These are phyloP conservation scores for Curvularia lunata DNA, from an alignment of 2,329 filamentous ascomycete species.

Conservation along the genomic window DNA sequence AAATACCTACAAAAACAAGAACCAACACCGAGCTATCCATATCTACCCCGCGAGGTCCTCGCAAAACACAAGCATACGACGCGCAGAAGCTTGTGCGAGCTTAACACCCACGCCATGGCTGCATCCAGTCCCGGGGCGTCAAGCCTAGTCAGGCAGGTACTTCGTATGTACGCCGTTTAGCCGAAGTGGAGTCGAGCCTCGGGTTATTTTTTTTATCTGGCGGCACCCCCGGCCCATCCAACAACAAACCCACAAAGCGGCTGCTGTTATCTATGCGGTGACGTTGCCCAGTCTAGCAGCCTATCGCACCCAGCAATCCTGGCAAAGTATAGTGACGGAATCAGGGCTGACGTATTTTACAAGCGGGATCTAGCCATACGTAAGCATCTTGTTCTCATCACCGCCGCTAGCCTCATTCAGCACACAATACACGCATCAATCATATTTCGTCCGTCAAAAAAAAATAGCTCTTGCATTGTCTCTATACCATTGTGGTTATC, in stretches of 20 bases:
- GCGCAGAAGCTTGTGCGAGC: conserved; percentile 26
- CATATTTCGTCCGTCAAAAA: neutral
- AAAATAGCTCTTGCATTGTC: conserved; percentile 10
- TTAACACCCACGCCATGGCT: conserved; percentile 17
- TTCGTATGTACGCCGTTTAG: neutral
- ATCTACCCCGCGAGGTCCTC: no score
- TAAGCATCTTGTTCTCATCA: neutral
- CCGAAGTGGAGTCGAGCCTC: neutral
- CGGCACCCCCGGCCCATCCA: neutral
- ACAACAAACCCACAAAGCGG: neutral
- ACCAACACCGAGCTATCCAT: no score
- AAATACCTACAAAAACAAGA: no score
- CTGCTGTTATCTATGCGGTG: neutral
- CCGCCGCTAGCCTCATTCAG: neutral
- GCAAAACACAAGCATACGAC: conserved; percentile 16
- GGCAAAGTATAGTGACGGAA: neutral
- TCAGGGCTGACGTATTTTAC: neutral
- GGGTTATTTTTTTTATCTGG: no score
- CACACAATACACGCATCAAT: neutral
- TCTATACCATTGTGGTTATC: conserved; percentile 21
- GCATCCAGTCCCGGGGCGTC: neutral
- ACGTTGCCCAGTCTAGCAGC: neutral
- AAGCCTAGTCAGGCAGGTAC: conserved; percentile 28
- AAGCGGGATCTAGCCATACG: no score
- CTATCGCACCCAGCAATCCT: neutral